Percentiles rank a stretch among this genome's conserved stretches.
Conservation (phyloP, 176 grass and related monocot species). For the Zoysia japonica region DNA sequence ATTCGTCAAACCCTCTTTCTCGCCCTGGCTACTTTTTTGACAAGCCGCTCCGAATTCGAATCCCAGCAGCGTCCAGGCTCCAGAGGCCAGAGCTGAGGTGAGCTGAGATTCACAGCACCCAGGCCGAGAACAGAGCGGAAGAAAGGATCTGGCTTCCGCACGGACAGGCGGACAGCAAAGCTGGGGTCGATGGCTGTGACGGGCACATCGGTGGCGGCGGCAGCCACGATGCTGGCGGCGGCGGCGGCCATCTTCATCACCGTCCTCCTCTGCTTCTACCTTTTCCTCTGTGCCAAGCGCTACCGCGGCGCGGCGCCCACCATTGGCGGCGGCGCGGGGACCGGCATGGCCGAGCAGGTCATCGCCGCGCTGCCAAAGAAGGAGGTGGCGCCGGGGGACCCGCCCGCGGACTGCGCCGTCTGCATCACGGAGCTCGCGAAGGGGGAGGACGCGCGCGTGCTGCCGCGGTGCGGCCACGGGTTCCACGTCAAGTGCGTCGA, state of each 20-base stretch:
- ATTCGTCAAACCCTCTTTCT: not conserved
- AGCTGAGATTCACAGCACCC: not conserved
- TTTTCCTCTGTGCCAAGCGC: conserved; percentile 68
- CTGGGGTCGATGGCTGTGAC: conserved; percentile 47
- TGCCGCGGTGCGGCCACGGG: conserved; percentile 64
- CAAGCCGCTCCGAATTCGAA: not conserved
- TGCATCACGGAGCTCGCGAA: conserved; percentile 61
- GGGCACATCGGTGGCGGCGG: conserved; percentile 40
- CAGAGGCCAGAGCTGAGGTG: too few relatives aligned
- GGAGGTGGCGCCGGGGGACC: too few relatives aligned
- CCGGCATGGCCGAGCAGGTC: too few relatives aligned
- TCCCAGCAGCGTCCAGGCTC: too few relatives aligned
- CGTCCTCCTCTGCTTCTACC: conserved; percentile 68
- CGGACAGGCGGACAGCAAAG: not conserved
- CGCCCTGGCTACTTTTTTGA: too few relatives aligned
- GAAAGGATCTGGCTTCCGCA: too few relatives aligned
- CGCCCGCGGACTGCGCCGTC: conserved; percentile 62
- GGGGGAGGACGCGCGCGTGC: conserved; percentile 53
- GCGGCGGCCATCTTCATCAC: conserved; percentile 66
- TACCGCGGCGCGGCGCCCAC: conserved; percentile 53
- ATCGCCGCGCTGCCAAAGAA: too few relatives aligned
- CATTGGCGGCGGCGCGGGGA: conserved; percentile 42
- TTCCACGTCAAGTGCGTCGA: conserved; percentile 79
- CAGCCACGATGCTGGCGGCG: conserved; percentile 55
- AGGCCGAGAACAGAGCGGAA: not conserved